Base-by-base conservation (phyloP, 139 green algal genomes). In the Pycnococcus provasolii region DNA sequence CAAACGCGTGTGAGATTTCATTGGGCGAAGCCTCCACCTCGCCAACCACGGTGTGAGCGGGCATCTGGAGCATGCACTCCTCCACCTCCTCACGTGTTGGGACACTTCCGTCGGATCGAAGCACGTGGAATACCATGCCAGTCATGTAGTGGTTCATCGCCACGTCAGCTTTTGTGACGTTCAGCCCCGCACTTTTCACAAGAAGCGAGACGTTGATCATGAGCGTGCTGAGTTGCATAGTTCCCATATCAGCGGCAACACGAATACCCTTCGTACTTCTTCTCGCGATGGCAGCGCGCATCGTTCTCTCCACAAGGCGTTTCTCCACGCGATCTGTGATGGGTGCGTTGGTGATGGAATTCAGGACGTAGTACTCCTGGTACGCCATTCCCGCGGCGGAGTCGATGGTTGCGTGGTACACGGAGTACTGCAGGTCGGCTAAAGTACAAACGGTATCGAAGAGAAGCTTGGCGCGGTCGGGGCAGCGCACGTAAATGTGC, bases 371-470 rank as follows among this genome's bases (percentile, higher is more conserved):
- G 61, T 61, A 70, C 55, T 83, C 77, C 64, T 79, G 75, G 41
- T 58, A 60, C 1, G 70, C 74, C 39, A 76, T 44, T 4, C 45
- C 62, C n/a, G 59, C 59, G 13, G 40, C 68, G 9, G 53, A 78
- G 73, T 95, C 88, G 46, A 97, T 89, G 42, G 91, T 94, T 4
- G 84, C 91, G 64, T 97, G 91, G 70, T 84, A 96, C 13, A 97
- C 84, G 64, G 95, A 89, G 64, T 92, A 95, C 58, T 90, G 77
- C 77, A 96, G 81, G 78, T 97, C 91, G 1, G 88, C 86, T 43
- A 96, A 82, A 0, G 90, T 96, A 77, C 90, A 88, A n/a, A 93
- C 84, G 3, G 81, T 89, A 74, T 94, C 87, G 67, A 93, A 94
- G 63, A 94, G 79, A 53, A 94, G 78, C 81, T 96, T 97, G 60